phyloP scores from a whole-genome alignment of 2,329 filamentous ascomycete genomes.

The Pyrenochaeta sp. region DNA sequence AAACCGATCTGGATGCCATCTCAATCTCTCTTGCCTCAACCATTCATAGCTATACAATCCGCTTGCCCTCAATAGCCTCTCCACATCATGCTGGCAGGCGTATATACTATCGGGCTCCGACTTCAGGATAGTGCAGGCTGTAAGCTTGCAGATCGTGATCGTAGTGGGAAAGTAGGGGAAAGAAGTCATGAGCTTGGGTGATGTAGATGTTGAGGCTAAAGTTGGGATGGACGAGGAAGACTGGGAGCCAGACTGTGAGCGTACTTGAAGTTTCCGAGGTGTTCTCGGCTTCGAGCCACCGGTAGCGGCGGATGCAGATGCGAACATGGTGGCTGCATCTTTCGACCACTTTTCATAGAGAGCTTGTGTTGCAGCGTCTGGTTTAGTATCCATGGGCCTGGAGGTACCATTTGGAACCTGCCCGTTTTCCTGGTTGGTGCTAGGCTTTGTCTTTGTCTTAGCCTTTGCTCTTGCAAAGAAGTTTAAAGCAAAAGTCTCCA shows the following conservation, averaged over 20 bases:
- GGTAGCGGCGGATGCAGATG: slow-evolving; percentile 35
- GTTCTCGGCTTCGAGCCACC: slow-evolving; percentile 21
- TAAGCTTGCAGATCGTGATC: slow-evolving; percentile 30
- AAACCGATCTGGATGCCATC: slow-evolving; percentile 51
- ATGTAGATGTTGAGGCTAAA: slow-evolving; percentile 36
- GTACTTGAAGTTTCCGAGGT: slow-evolving; percentile 37
- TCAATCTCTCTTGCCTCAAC: slow-evolving; percentile 43
- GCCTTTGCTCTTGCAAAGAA: slow-evolving; percentile 35
- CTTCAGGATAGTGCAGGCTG: slow-evolving; percentile 34
- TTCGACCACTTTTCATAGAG: slow-evolving; percentile 43
- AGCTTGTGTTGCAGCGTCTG: slow-evolving; percentile 30
- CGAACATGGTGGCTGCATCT: slow-evolving; percentile 34
- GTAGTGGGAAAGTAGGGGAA: slow-evolving; percentile 43
- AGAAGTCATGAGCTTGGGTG: slow-evolving; percentile 25
- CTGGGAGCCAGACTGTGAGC: slow-evolving; percentile 36
- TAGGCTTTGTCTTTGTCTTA: slow-evolving; percentile 26
- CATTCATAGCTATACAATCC: slow-evolving; percentile 48
- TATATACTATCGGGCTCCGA: slow-evolving; percentile 31
- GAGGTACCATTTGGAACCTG: slow-evolving; percentile 1
- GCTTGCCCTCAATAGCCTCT: slow-evolving; percentile 38
- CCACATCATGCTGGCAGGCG: slow-evolving; percentile 48
- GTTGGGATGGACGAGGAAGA: slow-evolving; percentile 34
- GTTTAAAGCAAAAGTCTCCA: slow-evolving; percentile 41
- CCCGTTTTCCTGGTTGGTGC: slow-evolving; percentile 6
- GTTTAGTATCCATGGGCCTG: slow-evolving; percentile 10